These are phyloP conservation scores for Castanea sativa DNA, from an alignment of 306 rosid genomes.

Conservation along the genomic window DNA sequence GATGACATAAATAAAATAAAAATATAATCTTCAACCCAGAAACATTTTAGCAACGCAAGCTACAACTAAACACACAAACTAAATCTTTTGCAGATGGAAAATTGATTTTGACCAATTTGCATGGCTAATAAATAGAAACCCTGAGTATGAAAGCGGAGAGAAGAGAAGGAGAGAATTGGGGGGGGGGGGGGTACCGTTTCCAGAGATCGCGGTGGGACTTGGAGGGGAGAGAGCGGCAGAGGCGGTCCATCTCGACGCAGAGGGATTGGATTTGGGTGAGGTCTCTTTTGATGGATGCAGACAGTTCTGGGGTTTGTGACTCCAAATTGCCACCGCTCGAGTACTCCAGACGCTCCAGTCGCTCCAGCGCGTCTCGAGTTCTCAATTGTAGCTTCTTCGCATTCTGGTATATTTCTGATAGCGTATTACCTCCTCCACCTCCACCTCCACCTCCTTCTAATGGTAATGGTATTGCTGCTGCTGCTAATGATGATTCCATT, in stretches of 20 bases:
- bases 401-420: slow-evolving; percentile 72
- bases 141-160: no score
- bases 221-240: slow-evolving; percentile 65
- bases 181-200: slow-evolving; percentile 50
- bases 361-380: slow-evolving; percentile 39
- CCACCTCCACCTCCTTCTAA: slow-evolving; percentile 36
- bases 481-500: background rate
- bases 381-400: slow-evolving; percentile 65
- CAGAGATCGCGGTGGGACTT: slow-evolving; percentile 89
- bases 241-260: no score
- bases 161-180: no score
- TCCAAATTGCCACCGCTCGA: slow-evolving; percentile 40
- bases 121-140: no score
- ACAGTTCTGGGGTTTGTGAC: slow-evolving; percentile 47
- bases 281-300: slow-evolving; percentile 56
- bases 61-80: no score
- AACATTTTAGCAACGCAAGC: no score
- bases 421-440: slow-evolving; percentile 53
- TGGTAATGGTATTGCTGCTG: background rate
- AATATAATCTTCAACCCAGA: no score
- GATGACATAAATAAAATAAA: no score
- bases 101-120: no score
- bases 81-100: no score
- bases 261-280: no score
- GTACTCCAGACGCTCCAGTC: slow-evolving; percentile 33